Evolutionary conservation across 2,329 filamentous ascomycete genomes (phyloP).

Genomic region (Fusarium agapanthi): DNA sequence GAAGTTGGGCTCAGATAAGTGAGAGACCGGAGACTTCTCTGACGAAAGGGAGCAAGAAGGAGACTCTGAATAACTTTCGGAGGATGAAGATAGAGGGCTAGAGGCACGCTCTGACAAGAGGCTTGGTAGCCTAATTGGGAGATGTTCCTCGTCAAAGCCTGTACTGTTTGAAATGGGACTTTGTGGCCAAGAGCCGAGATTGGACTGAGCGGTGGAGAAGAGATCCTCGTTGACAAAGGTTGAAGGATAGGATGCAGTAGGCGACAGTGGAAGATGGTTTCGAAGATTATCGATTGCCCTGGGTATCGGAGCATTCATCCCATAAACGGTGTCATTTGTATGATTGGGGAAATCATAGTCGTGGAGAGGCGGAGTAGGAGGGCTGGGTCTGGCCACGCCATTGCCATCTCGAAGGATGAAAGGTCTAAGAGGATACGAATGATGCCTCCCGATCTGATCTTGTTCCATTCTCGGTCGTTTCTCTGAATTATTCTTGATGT

Average conservation of each 20-base stretch:
- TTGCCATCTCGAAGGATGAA: background rate
- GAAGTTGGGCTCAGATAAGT: rapidly evolving
- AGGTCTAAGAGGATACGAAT: rapidly evolving
- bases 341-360: background rate
- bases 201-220: background rate
- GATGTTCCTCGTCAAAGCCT: background rate
- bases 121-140: background rate
- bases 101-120: rapidly evolving
- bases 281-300: rapidly evolving
- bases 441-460: too few relatives aligned
- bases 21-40: rapidly evolving
- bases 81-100: rapidly evolving
- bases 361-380: background rate
- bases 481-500: background rate
- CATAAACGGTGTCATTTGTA: background rate
- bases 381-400: background rate
- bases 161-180: background rate
- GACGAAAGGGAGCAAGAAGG: background rate
- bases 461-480: background rate
- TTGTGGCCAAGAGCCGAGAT: background rate
- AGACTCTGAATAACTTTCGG: background rate
- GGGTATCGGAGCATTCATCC: rapidly evolving
- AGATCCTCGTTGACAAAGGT: background rate
- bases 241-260: background rate
- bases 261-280: rapidly evolving